Base-by-base conservation (phyloP, 2,329 filamentous ascomycete genomes). In the Aspergillus udagawae region DNA sequence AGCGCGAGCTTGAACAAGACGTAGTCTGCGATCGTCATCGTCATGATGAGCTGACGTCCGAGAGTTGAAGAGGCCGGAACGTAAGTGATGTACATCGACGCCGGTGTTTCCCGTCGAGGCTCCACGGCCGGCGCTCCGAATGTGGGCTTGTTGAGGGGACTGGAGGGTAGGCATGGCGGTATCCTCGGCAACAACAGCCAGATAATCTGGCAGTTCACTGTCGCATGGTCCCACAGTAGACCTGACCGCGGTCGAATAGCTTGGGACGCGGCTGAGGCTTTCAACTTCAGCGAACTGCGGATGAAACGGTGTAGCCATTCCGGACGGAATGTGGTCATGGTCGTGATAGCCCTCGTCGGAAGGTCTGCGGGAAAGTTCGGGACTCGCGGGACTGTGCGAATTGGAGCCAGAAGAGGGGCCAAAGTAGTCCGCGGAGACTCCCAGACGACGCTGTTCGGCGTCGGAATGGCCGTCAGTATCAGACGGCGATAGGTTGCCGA, bases 221-320 rank as follows among this genome's bases (percentile, higher is more conserved):
- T 79, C 79, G 23, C 80, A 79, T 6, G 79, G 79, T 35, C 83
- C 80, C 17, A 85, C 82, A 4, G 86, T 84, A 0, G 86, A 84
- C 61, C 83, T 84, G 27, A 91, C 84, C 0, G 89, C 89, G 1
- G 89, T 92, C 17, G 83, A 82, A 70, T 92, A 92, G 56, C 89
- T 92, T 1, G 89, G 89, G 2, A 92, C 89, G 62, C 88, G 88
- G 70, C 81, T 88, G 45, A 92, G 76, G 61, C 86, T 83, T 50
- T 83, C 82, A 63, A 90, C 75, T 60, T 89, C 85, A 20, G 80
- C 76, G 50, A 80, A 79, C 58, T 77, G 75, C 12, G 71, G 71
- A 49, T 73, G 70, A 59, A 69, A 69, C 8, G 75, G 76, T 1
- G 75, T 79, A 5, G 71, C 72, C 65, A 74, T 69, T 27, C 77